Percentiles rank a stretch among this genome's conserved stretches.
Evolutionary conservation across 2,329 filamentous ascomycete genomes (phyloP).

Genomic region (Ustulina deusta): DNA sequence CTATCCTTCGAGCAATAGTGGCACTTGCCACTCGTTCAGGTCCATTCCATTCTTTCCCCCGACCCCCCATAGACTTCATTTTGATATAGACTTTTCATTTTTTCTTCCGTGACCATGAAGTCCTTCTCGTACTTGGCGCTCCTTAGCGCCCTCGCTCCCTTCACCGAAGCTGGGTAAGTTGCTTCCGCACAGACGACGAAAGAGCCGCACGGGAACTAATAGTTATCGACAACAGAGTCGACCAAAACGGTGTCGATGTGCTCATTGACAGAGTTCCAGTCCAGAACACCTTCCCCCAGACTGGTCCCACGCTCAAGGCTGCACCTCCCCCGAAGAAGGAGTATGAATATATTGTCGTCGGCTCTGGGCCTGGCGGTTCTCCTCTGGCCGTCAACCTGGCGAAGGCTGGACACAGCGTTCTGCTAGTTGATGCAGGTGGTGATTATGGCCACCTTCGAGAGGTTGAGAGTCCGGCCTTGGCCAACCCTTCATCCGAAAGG

Average conservation of each 20-base stretch:
- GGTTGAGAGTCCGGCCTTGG: slow-evolving; percentile 66
- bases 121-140: slow-evolving; percentile 42
- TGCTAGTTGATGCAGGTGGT: slow-evolving; percentile 71
- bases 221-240: slow-evolving; percentile 19
- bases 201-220: slow-evolving; percentile 17
- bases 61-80: slow-evolving; percentile 23
- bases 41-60: slow-evolving; percentile 25
- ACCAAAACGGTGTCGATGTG: slow-evolving; percentile 36
- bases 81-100: slow-evolving; percentile 22
- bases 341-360: slow-evolving; percentile 74
- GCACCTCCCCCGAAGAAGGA: slow-evolving; percentile 38
- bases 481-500: slow-evolving; percentile 66
- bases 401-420: slow-evolving; percentile 66
- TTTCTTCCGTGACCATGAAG: slow-evolving; percentile 35
- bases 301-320: slow-evolving; percentile 38
- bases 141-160: slow-evolving; percentile 39
- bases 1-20: slow-evolving; percentile 30
- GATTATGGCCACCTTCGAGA: slow-evolving; percentile 64
- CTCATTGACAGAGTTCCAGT: slow-evolving; percentile 39
- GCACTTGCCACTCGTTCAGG: slow-evolving; percentile 27
- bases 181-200: neutral
- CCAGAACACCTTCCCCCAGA: slow-evolving; percentile 43
- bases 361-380: slow-evolving; percentile 70
- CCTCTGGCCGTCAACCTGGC: slow-evolving; percentile 70
- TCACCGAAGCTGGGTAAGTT: slow-evolving; percentile 36